Evolutionary conservation across 1,284 basidiomycete genomes (phyloP).

Genomic region (Ceratobasidium sp.): DNA sequence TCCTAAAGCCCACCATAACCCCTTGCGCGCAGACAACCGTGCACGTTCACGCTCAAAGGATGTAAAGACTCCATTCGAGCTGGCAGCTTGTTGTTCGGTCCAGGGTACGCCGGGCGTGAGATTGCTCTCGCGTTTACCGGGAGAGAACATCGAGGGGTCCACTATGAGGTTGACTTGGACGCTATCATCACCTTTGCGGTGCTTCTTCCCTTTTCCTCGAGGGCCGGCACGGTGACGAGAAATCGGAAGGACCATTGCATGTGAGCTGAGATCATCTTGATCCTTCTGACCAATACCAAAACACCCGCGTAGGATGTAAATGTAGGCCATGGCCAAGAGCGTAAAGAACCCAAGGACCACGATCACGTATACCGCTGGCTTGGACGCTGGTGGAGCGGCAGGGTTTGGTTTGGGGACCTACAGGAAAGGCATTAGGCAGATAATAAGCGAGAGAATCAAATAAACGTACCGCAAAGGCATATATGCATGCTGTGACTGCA

Average conservation of each 20-base stretch:
- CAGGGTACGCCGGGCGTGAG: conserved; percentile 39
- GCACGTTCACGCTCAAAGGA: conserved; percentile 73
- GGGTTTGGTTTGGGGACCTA: conserved; percentile 70
- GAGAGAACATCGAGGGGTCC: conserved; percentile 69
- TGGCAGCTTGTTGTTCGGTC: conserved; percentile 37
- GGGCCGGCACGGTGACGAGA: conserved; percentile 19
- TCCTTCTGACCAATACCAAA: conserved; percentile 60
- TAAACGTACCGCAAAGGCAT: conserved; percentile 67
- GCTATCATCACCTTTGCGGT: conserved; percentile 55
- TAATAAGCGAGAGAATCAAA: background rate
- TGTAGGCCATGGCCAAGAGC: conserved; percentile 65
- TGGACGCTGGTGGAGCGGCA: conserved; percentile 69
- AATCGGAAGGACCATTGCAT: conserved; percentile 75
- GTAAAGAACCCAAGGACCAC: conserved; percentile 70
- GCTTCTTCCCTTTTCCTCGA: conserved; percentile 48
- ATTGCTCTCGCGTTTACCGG: conserved; percentile 17
- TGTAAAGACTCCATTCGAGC: conserved; percentile 65
- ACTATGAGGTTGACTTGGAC: conserved; percentile 80
- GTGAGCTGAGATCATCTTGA: conserved; percentile 57
- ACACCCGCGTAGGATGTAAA: conserved; percentile 71
- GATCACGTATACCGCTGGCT: conserved; percentile 68
- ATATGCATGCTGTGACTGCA: conserved; percentile 69
- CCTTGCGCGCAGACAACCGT: conserved; percentile 69
- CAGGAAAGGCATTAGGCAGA: background rate
- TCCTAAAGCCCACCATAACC: conserved; percentile 66